A percentile compares a stretch with the other conserved stretches of the same genome.
Evolutionary conservation across 2,329 filamentous ascomycete species (phyloP).

Genomic region (Podosphaera fusca): DNA sequence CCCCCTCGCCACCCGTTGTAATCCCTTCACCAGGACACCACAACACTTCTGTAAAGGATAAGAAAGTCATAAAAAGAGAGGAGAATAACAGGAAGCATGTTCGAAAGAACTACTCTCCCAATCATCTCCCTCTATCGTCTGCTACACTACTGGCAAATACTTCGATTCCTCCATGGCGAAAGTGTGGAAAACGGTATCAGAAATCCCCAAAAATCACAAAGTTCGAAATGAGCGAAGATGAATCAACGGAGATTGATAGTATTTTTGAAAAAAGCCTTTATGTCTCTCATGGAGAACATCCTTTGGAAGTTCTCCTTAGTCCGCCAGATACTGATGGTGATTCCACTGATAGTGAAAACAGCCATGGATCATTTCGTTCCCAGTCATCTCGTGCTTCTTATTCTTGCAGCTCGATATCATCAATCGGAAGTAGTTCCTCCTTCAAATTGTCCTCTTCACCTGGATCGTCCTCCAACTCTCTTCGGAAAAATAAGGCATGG

Average conservation of each 20-base stretch:
- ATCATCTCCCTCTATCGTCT: conserved; percentile 33
- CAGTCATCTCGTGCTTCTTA: conserved; percentile 24
- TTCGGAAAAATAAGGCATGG: conserved; percentile 8
- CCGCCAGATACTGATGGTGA: conserved; percentile 35
- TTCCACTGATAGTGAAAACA: conserved; percentile 26
- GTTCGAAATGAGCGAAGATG: conserved; percentile 29
- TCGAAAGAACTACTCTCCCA: conserved; percentile 25
- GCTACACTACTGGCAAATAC: conserved; percentile 38
- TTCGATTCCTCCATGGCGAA: conserved; percentile 28
- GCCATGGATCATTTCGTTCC: conserved; percentile 27
- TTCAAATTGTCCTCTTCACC: conserved; percentile 14
- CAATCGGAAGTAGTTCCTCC: conserved; percentile 28
- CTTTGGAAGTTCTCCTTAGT: conserved; percentile 34
- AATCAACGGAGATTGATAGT: conserved; percentile 29
- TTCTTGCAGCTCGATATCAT: conserved; percentile 38
- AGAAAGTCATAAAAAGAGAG: background rate
- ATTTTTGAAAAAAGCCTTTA: conserved; percentile 30
- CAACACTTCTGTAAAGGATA: conserved; percentile 8
- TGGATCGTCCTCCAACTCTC: conserved; percentile 8
- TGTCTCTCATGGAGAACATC: conserved; percentile 27
- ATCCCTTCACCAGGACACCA: conserved; percentile 12
- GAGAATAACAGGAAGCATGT: conserved; percentile 12
- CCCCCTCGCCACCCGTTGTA: conserved; percentile 13
- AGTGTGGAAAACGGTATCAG: conserved; percentile 5
- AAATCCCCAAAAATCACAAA: conserved; percentile 3